Conservation (phyloP, 305 asterid species). For the Euphrasia arctica region DNA sequence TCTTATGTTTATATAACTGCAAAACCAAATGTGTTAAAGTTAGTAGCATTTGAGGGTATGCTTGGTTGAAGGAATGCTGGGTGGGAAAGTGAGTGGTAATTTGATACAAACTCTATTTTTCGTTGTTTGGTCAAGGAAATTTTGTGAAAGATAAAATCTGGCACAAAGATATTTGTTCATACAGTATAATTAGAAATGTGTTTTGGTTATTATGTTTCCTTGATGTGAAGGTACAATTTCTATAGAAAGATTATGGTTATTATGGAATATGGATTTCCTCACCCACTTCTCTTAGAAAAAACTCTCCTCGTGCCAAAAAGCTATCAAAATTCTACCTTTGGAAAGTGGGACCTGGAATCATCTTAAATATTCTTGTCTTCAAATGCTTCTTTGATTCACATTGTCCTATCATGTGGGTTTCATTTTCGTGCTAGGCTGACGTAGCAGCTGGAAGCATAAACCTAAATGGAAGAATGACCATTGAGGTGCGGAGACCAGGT, state of each 20-base stretch:
- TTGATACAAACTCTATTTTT: conserved; percentile 6
- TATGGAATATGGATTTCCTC: no score
- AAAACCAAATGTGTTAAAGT: conserved; percentile 13
- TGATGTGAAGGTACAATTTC: conserved; percentile 10
- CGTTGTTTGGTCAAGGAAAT: conserved; percentile 1
- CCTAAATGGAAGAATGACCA: conserved; percentile 81
- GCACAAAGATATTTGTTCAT: conserved; percentile 9
- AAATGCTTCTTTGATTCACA: conserved; percentile 22
- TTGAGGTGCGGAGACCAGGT: conserved; percentile 96
- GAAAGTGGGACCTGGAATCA: background rate
- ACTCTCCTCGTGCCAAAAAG: conserved; percentile 18
- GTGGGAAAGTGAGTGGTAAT: conserved; percentile 2
- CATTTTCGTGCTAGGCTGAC: conserved; percentile 59
- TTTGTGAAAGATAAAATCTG: background rate
- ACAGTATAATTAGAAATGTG: background rate
- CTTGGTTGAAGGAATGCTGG: conserved; percentile 21
- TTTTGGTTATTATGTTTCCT: background rate
- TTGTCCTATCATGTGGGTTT: conserved; percentile 23
- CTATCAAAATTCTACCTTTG: conserved; percentile 2
- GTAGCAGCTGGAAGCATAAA: conserved; percentile 97
- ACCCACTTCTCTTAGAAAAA: conserved; percentile 16
- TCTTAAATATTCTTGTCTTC: conserved; percentile 10
- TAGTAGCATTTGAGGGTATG: conserved; percentile 15
- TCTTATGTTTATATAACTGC: conserved; percentile 15
- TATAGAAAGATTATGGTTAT: background rate